Percentiles rank a stretch among this genome's conserved stretches.
These are phyloP conservation scores for Colletotrichum incanum DNA, from an alignment of 2,329 filamentous ascomycete genomes.

Conservation along the genomic window DNA sequence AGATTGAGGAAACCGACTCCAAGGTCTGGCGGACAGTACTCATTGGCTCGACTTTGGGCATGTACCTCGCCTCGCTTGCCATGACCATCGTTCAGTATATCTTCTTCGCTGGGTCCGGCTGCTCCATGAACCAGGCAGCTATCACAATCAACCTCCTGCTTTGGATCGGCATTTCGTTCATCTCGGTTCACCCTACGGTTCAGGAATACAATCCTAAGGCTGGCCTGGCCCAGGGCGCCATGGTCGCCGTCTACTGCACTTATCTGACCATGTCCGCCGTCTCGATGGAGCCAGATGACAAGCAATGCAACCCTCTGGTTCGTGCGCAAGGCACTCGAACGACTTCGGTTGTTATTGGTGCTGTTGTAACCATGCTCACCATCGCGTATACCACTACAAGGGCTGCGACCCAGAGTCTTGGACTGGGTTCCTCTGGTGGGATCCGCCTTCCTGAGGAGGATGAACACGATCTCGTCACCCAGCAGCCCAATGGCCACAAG, in stretches of 20 bases:
- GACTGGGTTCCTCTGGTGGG: slow-evolving; percentile 72
- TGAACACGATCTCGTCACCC: slow-evolving; percentile 90
- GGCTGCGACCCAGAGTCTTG: slow-evolving; percentile 91
- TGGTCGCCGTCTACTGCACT: slow-evolving; percentile 98
- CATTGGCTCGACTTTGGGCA: slow-evolving; percentile 91
- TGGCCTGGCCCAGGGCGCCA: slow-evolving; percentile 95
- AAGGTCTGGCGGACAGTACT: slow-evolving; percentile 87
- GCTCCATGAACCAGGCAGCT: slow-evolving; percentile 96
- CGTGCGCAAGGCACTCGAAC: slow-evolving; percentile 89
- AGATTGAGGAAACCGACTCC: slow-evolving; percentile 93
- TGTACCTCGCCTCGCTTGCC: slow-evolving; percentile 91
- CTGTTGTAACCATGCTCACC: slow-evolving; percentile 95
- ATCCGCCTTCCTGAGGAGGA: slow-evolving; percentile 79
- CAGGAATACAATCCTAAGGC: slow-evolving; percentile 95
- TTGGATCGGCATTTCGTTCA: slow-evolving; percentile 82
- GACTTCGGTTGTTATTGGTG: slow-evolving; percentile 91
- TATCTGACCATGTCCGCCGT: slow-evolving; percentile 99
- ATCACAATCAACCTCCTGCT: slow-evolving; percentile 95
- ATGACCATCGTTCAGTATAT: slow-evolving; percentile 99
- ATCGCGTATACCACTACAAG: slow-evolving; percentile 98
- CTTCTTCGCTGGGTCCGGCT: slow-evolving; percentile 88
- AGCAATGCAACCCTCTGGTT: slow-evolving; percentile 93
- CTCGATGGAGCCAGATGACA: slow-evolving; percentile 97
- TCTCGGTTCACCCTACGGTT: slow-evolving; percentile 91
- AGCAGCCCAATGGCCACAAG: slow-evolving; percentile 83